Base-by-base conservation (phyloP, 768 basidiomycete species). In the Boletus bicolor region DNA sequence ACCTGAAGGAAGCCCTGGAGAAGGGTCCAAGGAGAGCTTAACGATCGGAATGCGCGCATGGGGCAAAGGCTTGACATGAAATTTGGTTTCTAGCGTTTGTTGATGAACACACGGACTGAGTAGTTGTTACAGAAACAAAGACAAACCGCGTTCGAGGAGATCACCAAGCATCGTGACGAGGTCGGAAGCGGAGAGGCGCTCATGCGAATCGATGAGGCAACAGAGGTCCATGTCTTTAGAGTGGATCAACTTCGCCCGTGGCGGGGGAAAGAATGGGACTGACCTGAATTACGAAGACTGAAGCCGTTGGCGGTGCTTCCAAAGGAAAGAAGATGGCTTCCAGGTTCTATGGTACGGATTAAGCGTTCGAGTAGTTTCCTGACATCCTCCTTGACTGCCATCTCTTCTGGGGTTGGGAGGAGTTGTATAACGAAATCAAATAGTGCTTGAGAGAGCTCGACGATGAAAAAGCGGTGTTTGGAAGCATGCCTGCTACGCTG, bases 1-100 rank as follows among this genome's bases (percentile, higher is more conserved):
- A 53, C 94, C 95, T 49, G 84, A 80, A 9, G 88, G 87, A 14
- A 93, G 76, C 5, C 86, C 84, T 11, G 85, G 86, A 3, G 91
- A 90, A 17, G 92, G 91, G 69, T 92, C 87, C 26, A 98, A 82
- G 24, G 91, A 93, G 51, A 99, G 80, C 77, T 99, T 99, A 68
- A 99, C 93, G 68, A 99, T 99, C 35, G 96, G 96, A 79, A 98
- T 98, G 65, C 96, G 89, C 11, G 96, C 96, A 74, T 94, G 90
- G 10, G 96, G 95, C 24, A 99, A 78, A 11, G 93, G 88, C 72
- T 98, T 98, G 76, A 98, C 95, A 67, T 89, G 85, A 68, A 96
- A 95, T 71, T 94, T 94, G 37, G 93, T 95, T 77, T 97, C 93
- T 94, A 52, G 44, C 26, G 30, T 32, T 34, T n/a, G 37, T n/a